Percentiles rank a stretch among this genome's conserved stretches.
Evolutionary conservation across 2,329 filamentous ascomycete genomes (phyloP).

Genomic region (Cercospora nicotianae): DNA sequence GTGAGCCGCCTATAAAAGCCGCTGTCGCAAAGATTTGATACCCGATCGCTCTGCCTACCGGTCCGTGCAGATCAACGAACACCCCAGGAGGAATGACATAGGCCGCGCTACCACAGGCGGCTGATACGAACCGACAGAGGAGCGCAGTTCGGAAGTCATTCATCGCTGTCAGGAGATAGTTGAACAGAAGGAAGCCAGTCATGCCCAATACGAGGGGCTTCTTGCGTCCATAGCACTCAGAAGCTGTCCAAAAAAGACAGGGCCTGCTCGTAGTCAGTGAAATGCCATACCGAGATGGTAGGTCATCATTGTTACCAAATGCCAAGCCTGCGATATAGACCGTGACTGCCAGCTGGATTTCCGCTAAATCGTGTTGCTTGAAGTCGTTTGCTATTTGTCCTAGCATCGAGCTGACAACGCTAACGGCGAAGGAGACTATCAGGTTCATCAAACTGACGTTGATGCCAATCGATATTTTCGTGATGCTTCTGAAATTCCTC

Average conservation of each 20-base stretch:
- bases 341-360: slow-evolving; percentile 10
- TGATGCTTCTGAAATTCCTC: slow-evolving; percentile 9
- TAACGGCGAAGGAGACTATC: slow-evolving; percentile 21
- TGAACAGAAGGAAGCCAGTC: slow-evolving; percentile 53
- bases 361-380: not conserved
- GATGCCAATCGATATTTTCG: slow-evolving; percentile 14
- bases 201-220: slow-evolving; percentile 53
- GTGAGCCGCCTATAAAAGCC: slow-evolving; percentile 22
- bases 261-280: slow-evolving; percentile 34
- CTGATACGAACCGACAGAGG: slow-evolving; percentile 55
- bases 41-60: slow-evolving; percentile 18
- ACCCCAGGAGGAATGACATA: slow-evolving; percentile 52
- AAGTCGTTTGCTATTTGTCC: slow-evolving; percentile 1
- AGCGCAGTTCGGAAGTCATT: slow-evolving; percentile 56
- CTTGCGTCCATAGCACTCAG: slow-evolving; percentile 57
- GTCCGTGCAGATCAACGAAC: slow-evolving; percentile 34
- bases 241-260: slow-evolving; percentile 59
- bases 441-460: slow-evolving; percentile 21
- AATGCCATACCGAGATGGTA: too few species aligned
- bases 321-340: slow-evolving; percentile 22
- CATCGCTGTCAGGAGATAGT: slow-evolving; percentile 55
- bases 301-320: slow-evolving; percentile 11
- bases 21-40: slow-evolving; percentile 21
- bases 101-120: slow-evolving; percentile 52
- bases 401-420: slow-evolving; percentile 15